These are phyloP conservation scores for Saccharata proteae DNA, from an alignment of 2,329 filamentous ascomycete species.

Conservation along the genomic window DNA sequence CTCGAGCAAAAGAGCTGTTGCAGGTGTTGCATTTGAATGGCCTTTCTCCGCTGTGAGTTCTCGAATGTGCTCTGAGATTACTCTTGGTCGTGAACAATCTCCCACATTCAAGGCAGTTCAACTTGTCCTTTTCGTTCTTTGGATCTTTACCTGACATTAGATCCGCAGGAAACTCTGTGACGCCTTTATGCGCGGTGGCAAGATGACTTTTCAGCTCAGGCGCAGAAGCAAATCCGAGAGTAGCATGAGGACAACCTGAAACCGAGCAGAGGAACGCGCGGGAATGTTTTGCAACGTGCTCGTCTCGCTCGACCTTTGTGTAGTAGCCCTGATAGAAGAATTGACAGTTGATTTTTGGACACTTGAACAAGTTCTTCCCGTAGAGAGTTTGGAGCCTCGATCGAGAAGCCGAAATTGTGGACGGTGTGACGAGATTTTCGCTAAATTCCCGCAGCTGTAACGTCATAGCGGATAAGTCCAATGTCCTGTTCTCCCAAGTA, in stretches of 20 bases:
- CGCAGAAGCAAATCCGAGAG: conserved; percentile 11
- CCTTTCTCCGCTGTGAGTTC: conserved; percentile 3
- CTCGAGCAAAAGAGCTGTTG: conserved; percentile 6
- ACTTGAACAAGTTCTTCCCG: conserved; percentile 10
- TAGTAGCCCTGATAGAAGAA: conserved; percentile 11
- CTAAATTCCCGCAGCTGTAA: neutral
- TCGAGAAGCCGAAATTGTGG: neutral
- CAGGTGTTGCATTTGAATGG: conserved; percentile 7
- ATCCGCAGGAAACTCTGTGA: conserved; percentile 8
- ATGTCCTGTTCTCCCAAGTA: conserved; percentile 2
- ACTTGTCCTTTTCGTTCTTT: conserved; percentile 4
- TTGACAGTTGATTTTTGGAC: conserved; percentile 11
- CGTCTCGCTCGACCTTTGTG: conserved; percentile 9
- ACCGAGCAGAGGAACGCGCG: conserved; percentile 11
- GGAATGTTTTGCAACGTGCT: conserved; percentile 11
- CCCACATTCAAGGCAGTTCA: conserved; percentile 8
- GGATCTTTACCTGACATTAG: conserved; percentile 8
- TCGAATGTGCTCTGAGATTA: conserved; percentile 10
- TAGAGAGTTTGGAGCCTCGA: conserved; percentile 1
- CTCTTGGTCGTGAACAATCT: conserved; percentile 10
- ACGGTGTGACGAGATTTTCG: too few relatives aligned
- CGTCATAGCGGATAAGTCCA: conserved; percentile 3
- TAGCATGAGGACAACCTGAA: conserved; percentile 9
- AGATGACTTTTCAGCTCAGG: conserved; percentile 8
- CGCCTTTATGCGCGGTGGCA: neutral